These are phyloP conservation scores for Barnettozyma pratensis DNA, from an alignment of 805 yeast species.

Conservation along the genomic window DNA sequence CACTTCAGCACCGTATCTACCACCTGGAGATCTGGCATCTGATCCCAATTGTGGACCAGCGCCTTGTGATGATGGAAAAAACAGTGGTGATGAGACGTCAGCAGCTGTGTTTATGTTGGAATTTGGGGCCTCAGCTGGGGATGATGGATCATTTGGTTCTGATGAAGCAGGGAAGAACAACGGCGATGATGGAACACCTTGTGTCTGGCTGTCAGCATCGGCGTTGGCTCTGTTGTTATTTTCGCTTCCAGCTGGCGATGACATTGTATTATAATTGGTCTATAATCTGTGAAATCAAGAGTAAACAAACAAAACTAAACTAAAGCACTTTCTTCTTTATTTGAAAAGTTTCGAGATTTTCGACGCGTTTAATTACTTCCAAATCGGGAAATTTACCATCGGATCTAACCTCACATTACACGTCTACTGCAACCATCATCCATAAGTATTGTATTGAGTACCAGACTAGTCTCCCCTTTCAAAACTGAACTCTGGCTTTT, in stretches of 20 bases:
- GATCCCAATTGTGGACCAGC: constrained; percentile 18
- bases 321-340: background rate
- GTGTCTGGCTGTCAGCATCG: background rate
- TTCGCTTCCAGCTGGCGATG: constrained; percentile 3
- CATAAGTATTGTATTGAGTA: no score
- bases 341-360: background rate
- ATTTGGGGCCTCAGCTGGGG: background rate
- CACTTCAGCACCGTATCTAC: constrained; percentile 23
- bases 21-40: constrained; percentile 11
- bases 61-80: constrained; percentile 29
- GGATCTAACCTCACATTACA: no score
- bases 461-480: no score
- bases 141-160: background rate
- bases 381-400: constrained; percentile 2
- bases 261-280: background rate
- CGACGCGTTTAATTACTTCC: constrained; percentile 25
- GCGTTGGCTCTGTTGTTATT: background rate
- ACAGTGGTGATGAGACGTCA: constrained; percentile 28
- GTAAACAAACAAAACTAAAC: constrained; percentile 1
- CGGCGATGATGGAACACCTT: constrained; percentile 26
- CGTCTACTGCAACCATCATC: no score
- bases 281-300: background rate
- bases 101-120: background rate
- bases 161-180: constrained; percentile 36
- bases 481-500: no score